A percentile compares a stretch with the other conserved stretches of the same genome.
phyloP scores from a whole-genome alignment of 2,329 filamentous ascomycete species.

The Cercospora sp. region DNA sequence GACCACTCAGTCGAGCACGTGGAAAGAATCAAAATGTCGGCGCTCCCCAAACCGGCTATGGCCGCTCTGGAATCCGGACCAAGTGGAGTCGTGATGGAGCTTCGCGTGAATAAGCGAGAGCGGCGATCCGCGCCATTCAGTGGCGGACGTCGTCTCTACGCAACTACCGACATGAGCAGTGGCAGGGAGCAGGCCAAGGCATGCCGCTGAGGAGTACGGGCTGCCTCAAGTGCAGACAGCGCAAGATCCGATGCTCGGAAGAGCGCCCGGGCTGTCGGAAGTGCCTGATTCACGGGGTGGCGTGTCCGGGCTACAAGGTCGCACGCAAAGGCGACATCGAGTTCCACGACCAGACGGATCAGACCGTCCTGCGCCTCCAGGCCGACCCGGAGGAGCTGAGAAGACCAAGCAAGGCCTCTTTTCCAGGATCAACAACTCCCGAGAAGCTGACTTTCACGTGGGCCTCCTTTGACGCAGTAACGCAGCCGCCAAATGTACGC shows the following conservation, averaged over 20 bases:
- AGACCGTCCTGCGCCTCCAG: slow-evolving; percentile 20
- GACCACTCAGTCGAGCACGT: neutral
- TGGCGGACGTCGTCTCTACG: neutral
- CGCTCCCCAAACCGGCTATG: neutral
- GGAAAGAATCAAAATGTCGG: neutral
- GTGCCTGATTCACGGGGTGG: slow-evolving; percentile 32
- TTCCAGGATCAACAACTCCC: neutral
- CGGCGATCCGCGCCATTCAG: neutral
- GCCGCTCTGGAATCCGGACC: neutral
- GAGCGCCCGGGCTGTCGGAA: slow-evolving; percentile 31
- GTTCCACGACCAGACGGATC: slow-evolving; percentile 32
- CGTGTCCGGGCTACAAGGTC: slow-evolving; percentile 33
- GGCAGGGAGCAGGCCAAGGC: neutral
- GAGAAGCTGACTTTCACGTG: slow-evolving; percentile 11
- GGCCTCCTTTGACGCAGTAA: neutral
- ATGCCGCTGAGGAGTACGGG: slow-evolving; percentile 29
- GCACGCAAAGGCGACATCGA: slow-evolving; percentile 26
- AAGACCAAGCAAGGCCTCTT: neutral
- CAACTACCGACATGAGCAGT: neutral
- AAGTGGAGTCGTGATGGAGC: neutral
- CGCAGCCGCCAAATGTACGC: neutral
- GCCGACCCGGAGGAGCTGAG: neutral
- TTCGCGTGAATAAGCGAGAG: neutral
- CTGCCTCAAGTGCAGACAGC: slow-evolving; percentile 34
- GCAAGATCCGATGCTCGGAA: slow-evolving; percentile 36